Evolutionary conservation across 768 basidiomycete species (phyloP), one percentile per base, ranked within the genome.

Genomic region (Filobasidium wieringae): DNA sequence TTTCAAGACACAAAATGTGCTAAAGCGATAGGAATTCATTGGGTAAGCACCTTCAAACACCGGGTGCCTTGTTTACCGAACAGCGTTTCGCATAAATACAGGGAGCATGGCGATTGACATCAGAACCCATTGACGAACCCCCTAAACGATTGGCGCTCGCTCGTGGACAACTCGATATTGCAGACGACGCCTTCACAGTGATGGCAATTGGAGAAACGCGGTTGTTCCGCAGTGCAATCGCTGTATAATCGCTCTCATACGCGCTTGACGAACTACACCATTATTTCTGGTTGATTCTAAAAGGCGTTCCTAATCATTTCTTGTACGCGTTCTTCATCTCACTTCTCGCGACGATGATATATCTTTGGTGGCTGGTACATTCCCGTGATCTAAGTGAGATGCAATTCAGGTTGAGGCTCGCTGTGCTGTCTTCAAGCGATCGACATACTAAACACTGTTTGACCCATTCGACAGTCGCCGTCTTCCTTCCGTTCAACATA

Each of bases 21-120:
- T 71, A 77, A 76, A 57, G 84, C 81, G 0, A 64, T 86, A 7
- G 84, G 79, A 0, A 85, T 85, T 79, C 84, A 84, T 68, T 85
- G 83, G 83, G 83, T 81, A 80, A 58, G 37, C 15, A 19, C 22
- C 2, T 11, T 5, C 34, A 24, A 47, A 19, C 55, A 15, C 4
- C 15, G n/a, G 7, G 22, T 19, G 43, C 36, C 33, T 31, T 31
- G 31, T 26, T 40, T 51, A 24, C 31, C 36, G 34, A 17, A 30
- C 39, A 26, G 6, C 24, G 30, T 4, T 8, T 32, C 12, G 7
- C 43, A 40, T 12, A 31, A 55, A 11, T 54, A 11, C 26, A 36
- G 19, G 53, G 49, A 17, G 47, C 50, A 15, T 62, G 55, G 57
- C 47, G 63, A n/a, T 56, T 62, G 41, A 49, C 57, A 81, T 80